Percentiles rank a stretch among this genome's conserved stretches.
Conservation (phyloP, 495 filamentous ascomycete genomes). For the Penicillium bialowiezense region DNA sequence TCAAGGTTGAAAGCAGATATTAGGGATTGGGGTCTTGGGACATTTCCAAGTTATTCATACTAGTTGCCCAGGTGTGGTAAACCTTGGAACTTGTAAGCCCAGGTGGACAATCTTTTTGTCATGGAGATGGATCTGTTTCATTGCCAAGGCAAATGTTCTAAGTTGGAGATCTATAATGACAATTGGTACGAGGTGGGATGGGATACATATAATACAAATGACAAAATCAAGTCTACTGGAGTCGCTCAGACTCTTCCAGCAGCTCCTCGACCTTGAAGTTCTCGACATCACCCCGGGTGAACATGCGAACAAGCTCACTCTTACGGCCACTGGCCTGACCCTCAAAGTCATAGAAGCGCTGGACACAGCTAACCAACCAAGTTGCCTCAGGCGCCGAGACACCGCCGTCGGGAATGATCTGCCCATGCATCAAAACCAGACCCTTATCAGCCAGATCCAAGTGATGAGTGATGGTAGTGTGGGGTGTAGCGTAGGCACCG, state of each 20-base stretch:
- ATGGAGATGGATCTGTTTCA: neutral
- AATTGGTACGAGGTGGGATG: neutral
- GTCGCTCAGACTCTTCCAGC: conserved; percentile 79
- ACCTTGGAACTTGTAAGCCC: too few relatives aligned
- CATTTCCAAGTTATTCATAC: too few relatives aligned
- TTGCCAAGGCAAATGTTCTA: neutral
- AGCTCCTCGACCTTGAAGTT: conserved; percentile 79
- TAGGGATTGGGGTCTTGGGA: too few relatives aligned
- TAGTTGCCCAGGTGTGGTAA: too few relatives aligned
- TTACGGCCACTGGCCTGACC: conserved; percentile 51
- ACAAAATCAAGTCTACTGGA: conserved; percentile 27
- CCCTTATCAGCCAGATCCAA: conserved; percentile 72
- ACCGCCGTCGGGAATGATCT: conserved; percentile 71
- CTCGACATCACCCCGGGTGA: conserved; percentile 66
- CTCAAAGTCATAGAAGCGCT: conserved; percentile 83
- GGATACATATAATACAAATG: conserved; percentile 10
- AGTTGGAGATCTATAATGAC: neutral
- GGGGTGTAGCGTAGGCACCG: conserved; percentile 83
- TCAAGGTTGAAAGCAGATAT: too few relatives aligned
- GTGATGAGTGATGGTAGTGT: conserved; percentile 92
- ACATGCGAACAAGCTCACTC: conserved; percentile 73
- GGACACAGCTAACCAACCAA: conserved; percentile 90
- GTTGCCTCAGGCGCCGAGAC: conserved; percentile 74
- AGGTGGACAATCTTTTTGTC: too few relatives aligned
- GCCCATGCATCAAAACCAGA: conserved; percentile 80